These are phyloP conservation scores for Capsicum rhomboideum DNA, from an alignment of 257 asterid genomes.

Conservation along the genomic window DNA sequence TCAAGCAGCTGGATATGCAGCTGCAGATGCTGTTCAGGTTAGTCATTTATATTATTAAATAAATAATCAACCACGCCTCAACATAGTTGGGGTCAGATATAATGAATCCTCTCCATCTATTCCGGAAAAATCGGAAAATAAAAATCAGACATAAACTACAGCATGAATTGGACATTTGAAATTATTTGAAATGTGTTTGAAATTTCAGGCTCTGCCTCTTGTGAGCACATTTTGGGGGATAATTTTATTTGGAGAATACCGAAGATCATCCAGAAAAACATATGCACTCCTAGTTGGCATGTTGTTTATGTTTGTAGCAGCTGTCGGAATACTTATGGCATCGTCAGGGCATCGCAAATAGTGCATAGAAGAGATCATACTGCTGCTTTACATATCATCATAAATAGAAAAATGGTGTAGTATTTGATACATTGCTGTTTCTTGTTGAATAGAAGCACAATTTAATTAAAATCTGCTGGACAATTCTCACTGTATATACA, in stretches of 20 bases:
- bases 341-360: constrained; percentile 71
- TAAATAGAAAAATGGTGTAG: neutral
- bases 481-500: neutral
- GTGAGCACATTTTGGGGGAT: constrained; percentile 96
- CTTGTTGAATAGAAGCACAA: neutral
- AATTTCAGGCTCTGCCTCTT: constrained; percentile 74
- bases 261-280: constrained; percentile 74
- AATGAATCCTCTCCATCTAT: neutral
- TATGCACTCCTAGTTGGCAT: constrained; percentile 48
- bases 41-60: neutral
- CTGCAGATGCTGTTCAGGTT: constrained; percentile 98
- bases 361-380: neutral
- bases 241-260: constrained; percentile 69
- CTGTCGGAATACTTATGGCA: constrained; percentile 85
- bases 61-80: neutral
- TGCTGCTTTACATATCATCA: neutral
- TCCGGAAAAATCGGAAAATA: neutral
- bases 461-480: neutral
- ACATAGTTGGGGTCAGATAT: neutral
- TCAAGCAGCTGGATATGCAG: constrained; percentile 97
- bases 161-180: neutral
- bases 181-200: neutral
- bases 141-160: neutral
- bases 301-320: constrained; percentile 73
- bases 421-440: neutral